Evolutionary conservation across 2,329 filamentous ascomycete species (phyloP).

Genomic region (Clarireedia monteithiana): DNA sequence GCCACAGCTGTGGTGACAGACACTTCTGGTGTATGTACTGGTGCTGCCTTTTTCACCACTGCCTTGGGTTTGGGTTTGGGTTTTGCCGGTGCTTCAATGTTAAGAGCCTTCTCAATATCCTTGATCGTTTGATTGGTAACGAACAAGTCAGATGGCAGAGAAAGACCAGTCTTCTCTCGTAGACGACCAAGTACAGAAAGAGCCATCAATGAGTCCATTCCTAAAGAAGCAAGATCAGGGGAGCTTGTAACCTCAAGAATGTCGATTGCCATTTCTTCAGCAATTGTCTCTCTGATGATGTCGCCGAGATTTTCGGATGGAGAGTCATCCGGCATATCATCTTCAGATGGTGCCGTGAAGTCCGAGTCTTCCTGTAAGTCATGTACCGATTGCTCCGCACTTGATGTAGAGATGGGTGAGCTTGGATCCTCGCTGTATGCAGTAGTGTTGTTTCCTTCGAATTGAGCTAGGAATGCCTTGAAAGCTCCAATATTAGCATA

Average conservation of each 20-base stretch:
- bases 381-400: constrained; percentile 1
- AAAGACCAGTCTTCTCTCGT: constrained; percentile 44
- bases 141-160: constrained; percentile 53
- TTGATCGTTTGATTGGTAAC: constrained; percentile 54
- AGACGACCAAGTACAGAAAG: constrained; percentile 47
- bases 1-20: constrained; percentile 39
- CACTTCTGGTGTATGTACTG: constrained; percentile 15
- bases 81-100: constrained; percentile 32
- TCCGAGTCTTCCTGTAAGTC: constrained; percentile 29
- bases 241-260: constrained; percentile 52
- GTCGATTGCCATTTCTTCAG: constrained; percentile 65
- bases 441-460: constrained; percentile 25
- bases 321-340: constrained; percentile 41
- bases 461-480: constrained; percentile 38
- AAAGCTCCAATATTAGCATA: constrained; percentile 41
- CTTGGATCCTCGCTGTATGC: constrained; percentile 6
- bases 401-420: constrained; percentile 3
- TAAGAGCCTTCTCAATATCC: constrained; percentile 58
- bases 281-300: constrained; percentile 57
- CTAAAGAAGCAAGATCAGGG: constrained; percentile 46
- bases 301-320: constrained; percentile 41
- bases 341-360: constrained; percentile 34
- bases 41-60: background rate
- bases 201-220: constrained; percentile 53
- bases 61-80: constrained; percentile 16